These are phyloP conservation scores for Penicillium paradoxum DNA, from an alignment of 495 filamentous ascomycete genomes.

Conservation along the genomic window DNA sequence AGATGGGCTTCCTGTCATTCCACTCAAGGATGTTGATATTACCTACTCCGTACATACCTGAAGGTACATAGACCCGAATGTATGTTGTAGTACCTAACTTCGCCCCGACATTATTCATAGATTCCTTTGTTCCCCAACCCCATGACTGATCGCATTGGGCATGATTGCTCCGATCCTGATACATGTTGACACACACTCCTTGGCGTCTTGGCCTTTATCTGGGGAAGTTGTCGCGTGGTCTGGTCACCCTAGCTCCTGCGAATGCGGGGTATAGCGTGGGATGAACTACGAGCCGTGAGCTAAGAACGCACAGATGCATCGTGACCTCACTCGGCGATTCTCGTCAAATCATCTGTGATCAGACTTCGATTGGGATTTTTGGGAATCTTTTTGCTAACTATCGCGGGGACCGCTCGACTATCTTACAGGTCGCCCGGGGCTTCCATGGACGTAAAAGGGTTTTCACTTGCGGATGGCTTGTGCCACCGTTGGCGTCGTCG, in stretches of 20 bases:
- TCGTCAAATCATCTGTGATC: background rate
- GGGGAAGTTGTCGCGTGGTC: slow-evolving; percentile 30
- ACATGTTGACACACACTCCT: slow-evolving; percentile 1
- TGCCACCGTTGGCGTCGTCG: too few relatives aligned
- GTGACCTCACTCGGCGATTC: background rate
- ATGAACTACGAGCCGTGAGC: background rate
- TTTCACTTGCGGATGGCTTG: too few relatives aligned
- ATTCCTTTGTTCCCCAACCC: too few relatives aligned
- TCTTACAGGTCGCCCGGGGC: too few relatives aligned
- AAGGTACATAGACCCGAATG: too few relatives aligned
- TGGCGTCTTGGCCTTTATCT: slow-evolving; percentile 24
- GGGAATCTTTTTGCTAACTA: background rate
- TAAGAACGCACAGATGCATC: background rate
- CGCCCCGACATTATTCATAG: too few relatives aligned
- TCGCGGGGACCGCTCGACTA: too few relatives aligned
- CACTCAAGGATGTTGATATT: slow-evolving; percentile 1
- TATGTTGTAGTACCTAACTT: too few relatives aligned
- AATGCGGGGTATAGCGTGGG: slow-evolving; percentile 25
- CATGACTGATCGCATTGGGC: slow-evolving; percentile 8
- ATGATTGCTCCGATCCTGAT: background rate
- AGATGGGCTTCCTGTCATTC: slow-evolving; percentile 17
- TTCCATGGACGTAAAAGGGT: too few relatives aligned
- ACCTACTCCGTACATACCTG: background rate
- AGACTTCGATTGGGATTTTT: background rate
- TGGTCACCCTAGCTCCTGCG: background rate